Evolutionary conservation across 208 protist genomes (phyloP).

Genomic region (Herpetomonas tarakana): DNA sequence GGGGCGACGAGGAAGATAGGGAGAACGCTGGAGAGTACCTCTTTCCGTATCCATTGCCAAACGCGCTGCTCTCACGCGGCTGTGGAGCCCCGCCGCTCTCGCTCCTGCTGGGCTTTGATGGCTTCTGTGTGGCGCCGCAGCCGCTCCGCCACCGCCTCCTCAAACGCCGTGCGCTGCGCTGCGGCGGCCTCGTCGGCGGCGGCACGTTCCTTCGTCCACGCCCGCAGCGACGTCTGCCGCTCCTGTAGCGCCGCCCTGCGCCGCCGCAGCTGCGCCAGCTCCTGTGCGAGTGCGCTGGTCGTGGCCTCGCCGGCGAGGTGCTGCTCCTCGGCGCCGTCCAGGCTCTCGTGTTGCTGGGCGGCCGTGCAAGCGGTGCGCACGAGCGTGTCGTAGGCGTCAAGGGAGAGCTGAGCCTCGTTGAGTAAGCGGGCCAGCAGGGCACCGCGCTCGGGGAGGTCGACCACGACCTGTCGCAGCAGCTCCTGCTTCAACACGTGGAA

Average conservation of each 20-base stretch:
- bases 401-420: constrained; percentile 43
- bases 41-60: too few relatives aligned
- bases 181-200: constrained; percentile 6
- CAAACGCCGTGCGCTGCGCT: constrained; percentile 19
- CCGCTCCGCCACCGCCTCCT: constrained; percentile 23
- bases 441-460: constrained; percentile 66
- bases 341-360: constrained; percentile 15
- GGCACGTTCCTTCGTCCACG: constrained; percentile 14
- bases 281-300: constrained; percentile 16
- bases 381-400: constrained; percentile 29
- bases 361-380: constrained; percentile 15
- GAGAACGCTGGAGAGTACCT: too few relatives aligned
- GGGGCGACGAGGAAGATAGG: too few relatives aligned
- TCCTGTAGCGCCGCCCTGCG: constrained; percentile 16
- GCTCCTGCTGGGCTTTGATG: constrained; percentile 32
- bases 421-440: constrained; percentile 49
- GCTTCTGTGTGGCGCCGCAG: constrained; percentile 31
- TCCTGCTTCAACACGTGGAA: constrained; percentile 42
- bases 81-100: constrained; percentile 23
- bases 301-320: constrained; percentile 11
- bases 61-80: too few relatives aligned
- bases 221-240: constrained; percentile 18
- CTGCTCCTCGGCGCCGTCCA: constrained; percentile 26
- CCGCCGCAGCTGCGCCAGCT: constrained; percentile 25
- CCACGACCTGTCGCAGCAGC: constrained; percentile 48